phyloP scores from a whole-genome alignment of 73 alveolate species.

The Paramecium biaurelia region DNA sequence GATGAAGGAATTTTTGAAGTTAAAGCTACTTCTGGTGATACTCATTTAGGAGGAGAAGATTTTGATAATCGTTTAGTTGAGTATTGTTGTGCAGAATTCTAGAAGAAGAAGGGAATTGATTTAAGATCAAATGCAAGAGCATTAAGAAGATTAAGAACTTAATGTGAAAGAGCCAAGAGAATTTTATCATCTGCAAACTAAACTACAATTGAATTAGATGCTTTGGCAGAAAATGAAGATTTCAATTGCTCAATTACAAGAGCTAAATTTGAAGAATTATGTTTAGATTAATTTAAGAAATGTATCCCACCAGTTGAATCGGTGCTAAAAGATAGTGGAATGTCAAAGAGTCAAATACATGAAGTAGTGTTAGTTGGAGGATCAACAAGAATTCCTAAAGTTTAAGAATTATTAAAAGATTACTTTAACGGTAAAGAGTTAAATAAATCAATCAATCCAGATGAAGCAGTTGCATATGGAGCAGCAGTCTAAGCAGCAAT shows the following conservation, averaged over 20 bases:
- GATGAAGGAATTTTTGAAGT: conserved; percentile 95
- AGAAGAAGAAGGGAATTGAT: conserved; percentile 72
- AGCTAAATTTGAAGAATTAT: conserved; percentile 82
- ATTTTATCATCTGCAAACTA: conserved; percentile 74
- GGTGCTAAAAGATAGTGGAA: conserved; percentile 69
- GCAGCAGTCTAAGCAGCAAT: conserved; percentile 87
- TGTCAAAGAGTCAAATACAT: conserved; percentile 79
- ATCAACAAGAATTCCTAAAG: conserved; percentile 93
- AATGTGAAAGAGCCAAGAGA: conserved; percentile 91
- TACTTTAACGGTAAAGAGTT: conserved; percentile 93
- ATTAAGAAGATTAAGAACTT: conserved; percentile 80
- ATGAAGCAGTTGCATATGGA: conserved; percentile 98
- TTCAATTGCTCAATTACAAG: conserved; percentile 70
- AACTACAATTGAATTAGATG: conserved; percentile 84
- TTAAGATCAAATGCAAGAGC: conserved; percentile 71
- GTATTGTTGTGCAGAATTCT: conserved; percentile 70
- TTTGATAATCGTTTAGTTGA: conserved; percentile 90
- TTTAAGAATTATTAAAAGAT: conserved; percentile 74
- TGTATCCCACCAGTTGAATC: conserved; percentile 73
- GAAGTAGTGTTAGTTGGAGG: conserved; percentile 94
- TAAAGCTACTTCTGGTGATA: conserved; percentile 89
- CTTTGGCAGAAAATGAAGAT: conserved; percentile 81
- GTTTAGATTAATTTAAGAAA: conserved; percentile 73
- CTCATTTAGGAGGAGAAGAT: conserved; percentile 97
- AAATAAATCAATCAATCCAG: conserved; percentile 93